A percentile compares a stretch with the other conserved stretches of the same genome.
phyloP scores from a whole-genome alignment of 2,329 filamentous ascomycete genomes.

The Alternaria rosae region DNA sequence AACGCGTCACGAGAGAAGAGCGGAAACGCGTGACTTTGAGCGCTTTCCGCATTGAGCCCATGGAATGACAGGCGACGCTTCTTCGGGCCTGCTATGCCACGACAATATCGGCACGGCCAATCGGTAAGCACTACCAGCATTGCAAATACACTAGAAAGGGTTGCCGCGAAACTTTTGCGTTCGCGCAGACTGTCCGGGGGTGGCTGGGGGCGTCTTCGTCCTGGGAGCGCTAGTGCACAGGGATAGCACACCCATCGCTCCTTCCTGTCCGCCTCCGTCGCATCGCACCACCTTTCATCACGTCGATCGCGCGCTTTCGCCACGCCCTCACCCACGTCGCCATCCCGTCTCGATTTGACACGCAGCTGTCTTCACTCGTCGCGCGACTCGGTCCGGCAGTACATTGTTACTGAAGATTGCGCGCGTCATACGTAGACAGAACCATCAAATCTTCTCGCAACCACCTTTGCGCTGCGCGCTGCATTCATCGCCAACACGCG shows the following conservation, averaged over 20 bases:
- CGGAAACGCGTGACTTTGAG: constrained; percentile 15
- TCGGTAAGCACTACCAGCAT: constrained; percentile 12
- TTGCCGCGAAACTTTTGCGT: constrained; percentile 8
- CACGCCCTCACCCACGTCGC: constrained; percentile 13
- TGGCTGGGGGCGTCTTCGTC: constrained; percentile 12
- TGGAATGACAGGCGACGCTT: constrained; percentile 10
- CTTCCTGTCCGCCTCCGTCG: constrained; percentile 19
- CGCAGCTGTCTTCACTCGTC: constrained; percentile 13
- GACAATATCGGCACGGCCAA: constrained; percentile 16
- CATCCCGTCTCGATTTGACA: constrained; percentile 3
- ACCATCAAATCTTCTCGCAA: constrained; percentile 16
- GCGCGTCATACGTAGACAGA: constrained; percentile 24
- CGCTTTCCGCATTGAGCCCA: constrained; percentile 4
- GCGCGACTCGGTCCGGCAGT: constrained; percentile 16
- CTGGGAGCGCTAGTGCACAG: constrained; percentile 20
- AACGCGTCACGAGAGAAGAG: constrained; percentile 7
- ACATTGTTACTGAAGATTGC: constrained; percentile 19
- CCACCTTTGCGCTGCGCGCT: constrained; percentile 39
- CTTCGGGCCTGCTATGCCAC: constrained; percentile 13
- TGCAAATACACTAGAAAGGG: constrained; percentile 4
- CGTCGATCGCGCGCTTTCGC: constrained; percentile 21
- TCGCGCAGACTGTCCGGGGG: constrained; percentile 19
- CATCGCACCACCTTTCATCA: constrained; percentile 22
- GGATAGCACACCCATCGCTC: constrained; percentile 19
- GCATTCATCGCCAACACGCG: constrained; percentile 21